Evolutionary conservation across 352 stramenopile species (phyloP).

Genomic region (Globisporangium radiosum): DNA sequence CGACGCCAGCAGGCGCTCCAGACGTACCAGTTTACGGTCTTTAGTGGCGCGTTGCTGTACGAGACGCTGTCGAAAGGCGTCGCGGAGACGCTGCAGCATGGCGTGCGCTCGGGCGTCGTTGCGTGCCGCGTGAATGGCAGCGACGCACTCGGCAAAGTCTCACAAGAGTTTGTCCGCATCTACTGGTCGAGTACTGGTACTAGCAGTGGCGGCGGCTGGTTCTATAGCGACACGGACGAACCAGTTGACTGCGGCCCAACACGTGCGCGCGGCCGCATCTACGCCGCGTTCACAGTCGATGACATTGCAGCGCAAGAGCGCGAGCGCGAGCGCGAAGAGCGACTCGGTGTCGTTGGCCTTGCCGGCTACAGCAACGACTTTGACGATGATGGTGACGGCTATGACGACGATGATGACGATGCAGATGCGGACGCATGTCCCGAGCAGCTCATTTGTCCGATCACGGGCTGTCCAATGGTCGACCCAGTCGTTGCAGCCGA

Average conservation of each 20-base stretch:
- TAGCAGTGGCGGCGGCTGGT: background rate
- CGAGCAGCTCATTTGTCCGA: conserved; percentile 86
- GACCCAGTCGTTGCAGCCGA: conserved; percentile 96
- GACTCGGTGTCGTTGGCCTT: background rate
- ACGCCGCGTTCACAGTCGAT: conserved; percentile 37
- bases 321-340: conserved; percentile 13
- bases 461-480: conserved; percentile 92
- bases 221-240: conserved; percentile 25
- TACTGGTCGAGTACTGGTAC: conserved; percentile 23
- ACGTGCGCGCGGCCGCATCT: conserved; percentile 41
- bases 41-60: conserved; percentile 38
- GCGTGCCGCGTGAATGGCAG: conserved; percentile 29
- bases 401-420: conserved; percentile 18
- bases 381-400: conserved; percentile 19
- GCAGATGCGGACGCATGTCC: conserved; percentile 25
- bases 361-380: conserved; percentile 22
- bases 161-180: conserved; percentile 46
- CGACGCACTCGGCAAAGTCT: conserved; percentile 37
- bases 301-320: conserved; percentile 23
- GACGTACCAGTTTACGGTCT: conserved; percentile 37
- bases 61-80: conserved; percentile 28
- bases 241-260: conserved; percentile 35
- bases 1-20: conserved; percentile 34
- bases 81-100: conserved; percentile 26
- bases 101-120: conserved; percentile 34